Conservation (phyloP, 139 green algal species). For the Micractinium sp. region DNA sequence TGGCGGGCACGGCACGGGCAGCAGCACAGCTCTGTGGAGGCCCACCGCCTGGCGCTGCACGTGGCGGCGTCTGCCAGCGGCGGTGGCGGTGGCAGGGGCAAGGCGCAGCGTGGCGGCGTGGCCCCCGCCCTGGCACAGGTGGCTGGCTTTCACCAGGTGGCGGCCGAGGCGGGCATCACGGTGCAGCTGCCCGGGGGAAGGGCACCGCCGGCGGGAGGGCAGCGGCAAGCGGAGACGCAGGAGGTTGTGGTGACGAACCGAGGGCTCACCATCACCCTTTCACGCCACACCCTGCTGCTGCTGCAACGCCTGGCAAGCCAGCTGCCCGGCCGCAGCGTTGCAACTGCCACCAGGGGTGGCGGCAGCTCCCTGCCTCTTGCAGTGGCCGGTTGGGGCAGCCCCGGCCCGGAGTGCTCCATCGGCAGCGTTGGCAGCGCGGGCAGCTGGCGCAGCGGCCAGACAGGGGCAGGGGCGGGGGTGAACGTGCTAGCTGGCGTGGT, state of each 20-base stretch:
- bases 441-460: not conserved
- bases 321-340: not conserved
- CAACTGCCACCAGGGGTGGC: too few relatives aligned
- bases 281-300: conserved; percentile 13
- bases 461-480: not conserved
- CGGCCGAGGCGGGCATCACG: conserved; percentile 4
- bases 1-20: not conserved
- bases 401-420: not conserved
- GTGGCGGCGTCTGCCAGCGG: not conserved
- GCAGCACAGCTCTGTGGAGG: not conserved
- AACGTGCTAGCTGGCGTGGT: conserved; percentile 2
- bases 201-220: not conserved
- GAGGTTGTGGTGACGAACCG: conserved; percentile 14
- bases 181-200: not conserved
- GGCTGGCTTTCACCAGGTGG: conserved; percentile 27
- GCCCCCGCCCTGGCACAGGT: not conserved
- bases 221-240: not conserved
- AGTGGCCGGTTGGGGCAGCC: not conserved
- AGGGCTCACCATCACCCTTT: conserved; percentile 2
- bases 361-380: not conserved
- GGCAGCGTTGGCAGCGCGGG: not conserved
- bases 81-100: not conserved
- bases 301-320: conserved; percentile 32
- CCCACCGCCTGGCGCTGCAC: conserved; percentile 1
- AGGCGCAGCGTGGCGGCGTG: not conserved